Conservation (phyloP, 129 eudicot species). For the Silybum marianum region DNA sequence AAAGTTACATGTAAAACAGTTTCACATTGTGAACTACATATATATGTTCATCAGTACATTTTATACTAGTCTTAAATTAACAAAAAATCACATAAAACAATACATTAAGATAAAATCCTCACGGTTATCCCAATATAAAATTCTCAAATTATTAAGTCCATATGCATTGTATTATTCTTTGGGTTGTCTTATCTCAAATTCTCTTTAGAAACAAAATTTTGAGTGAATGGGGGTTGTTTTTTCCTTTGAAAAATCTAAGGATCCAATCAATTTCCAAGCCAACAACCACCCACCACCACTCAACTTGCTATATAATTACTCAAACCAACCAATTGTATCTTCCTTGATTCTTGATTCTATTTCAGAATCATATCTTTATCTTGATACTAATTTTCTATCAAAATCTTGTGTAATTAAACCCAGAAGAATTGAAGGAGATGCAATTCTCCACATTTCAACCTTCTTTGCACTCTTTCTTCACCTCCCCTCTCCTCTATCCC, state of each 20-base stretch:
- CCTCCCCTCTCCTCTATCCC: slow-evolving; percentile 47
- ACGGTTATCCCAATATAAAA: no score
- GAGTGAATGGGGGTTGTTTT: not conserved
- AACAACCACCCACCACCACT: not conserved
- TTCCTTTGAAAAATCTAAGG: not conserved
- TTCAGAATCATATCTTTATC: not conserved
- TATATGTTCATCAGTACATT: no score
- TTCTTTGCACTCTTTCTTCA: slow-evolving; percentile 39
- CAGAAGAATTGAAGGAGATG: slow-evolving; percentile 27
- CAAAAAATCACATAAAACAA: no score
- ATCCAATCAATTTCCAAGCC: not conserved
- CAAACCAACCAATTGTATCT: not conserved
- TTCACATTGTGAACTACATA: no score
- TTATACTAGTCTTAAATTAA: no score
- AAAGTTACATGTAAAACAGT: no score
- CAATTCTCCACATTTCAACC: slow-evolving; percentile 46
- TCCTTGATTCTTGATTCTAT: not conserved
- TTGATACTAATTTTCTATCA: not conserved
- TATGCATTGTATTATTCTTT: not conserved
- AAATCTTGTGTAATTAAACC: not conserved
- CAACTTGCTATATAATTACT: not conserved
- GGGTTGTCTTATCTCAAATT: not conserved
- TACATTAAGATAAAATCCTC: no score
- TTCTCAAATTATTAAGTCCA: no score
- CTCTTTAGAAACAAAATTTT: not conserved